A percentile compares a stretch with the other conserved stretches of the same genome.
These are phyloP conservation scores for Aspergillus pseudonomiae DNA, from an alignment of 2,329 filamentous ascomycete genomes.

Conservation along the genomic window DNA sequence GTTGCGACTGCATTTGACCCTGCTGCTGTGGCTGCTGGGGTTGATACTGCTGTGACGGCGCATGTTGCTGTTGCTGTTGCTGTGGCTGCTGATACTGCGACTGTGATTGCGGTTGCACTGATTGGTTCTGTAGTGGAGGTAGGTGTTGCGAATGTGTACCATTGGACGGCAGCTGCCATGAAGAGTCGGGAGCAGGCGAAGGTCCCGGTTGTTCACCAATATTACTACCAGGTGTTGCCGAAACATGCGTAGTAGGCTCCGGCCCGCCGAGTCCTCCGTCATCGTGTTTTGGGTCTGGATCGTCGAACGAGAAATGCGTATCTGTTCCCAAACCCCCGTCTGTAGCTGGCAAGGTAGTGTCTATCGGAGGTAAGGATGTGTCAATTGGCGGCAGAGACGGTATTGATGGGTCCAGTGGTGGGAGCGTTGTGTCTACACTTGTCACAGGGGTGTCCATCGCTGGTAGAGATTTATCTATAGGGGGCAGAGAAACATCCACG, in stretches of 20 bases:
- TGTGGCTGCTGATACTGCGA: slow-evolving; percentile 13
- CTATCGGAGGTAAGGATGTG: slow-evolving; percentile 32
- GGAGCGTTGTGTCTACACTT: slow-evolving; percentile 29
- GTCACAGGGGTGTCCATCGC: slow-evolving; percentile 31
- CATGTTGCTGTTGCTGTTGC: slow-evolving; percentile 18
- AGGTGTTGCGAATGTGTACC: slow-evolving; percentile 28
- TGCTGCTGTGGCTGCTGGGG: slow-evolving; percentile 30
- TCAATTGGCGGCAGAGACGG: slow-evolving; percentile 31
- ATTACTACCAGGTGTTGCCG: slow-evolving; percentile 23
- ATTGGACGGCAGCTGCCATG: slow-evolving; percentile 50
- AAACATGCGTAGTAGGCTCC: slow-evolving; percentile 10
- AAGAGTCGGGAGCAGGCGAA: slow-evolving; percentile 43
- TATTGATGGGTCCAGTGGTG: slow-evolving; percentile 33
- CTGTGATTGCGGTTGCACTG: slow-evolving; percentile 20
- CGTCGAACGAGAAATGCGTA: slow-evolving; percentile 16
- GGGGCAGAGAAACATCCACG: slow-evolving; percentile 29
- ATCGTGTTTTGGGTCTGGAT: slow-evolving; percentile 24
- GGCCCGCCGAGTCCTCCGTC: slow-evolving; percentile 5
- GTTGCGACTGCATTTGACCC: slow-evolving; percentile 42
- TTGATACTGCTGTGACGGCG: slow-evolving; percentile 15
- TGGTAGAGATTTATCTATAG: slow-evolving; percentile 30
- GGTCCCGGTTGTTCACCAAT: slow-evolving; percentile 25
- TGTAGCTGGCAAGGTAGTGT: slow-evolving; percentile 28
- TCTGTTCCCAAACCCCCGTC: slow-evolving; percentile 17
- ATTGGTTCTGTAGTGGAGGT: slow-evolving; percentile 33